Evolutionary conservation across 2,329 filamentous ascomycete genomes (phyloP), one percentile per base, ranked within the genome.

Genomic region (Corinectria fuckeliana): DNA sequence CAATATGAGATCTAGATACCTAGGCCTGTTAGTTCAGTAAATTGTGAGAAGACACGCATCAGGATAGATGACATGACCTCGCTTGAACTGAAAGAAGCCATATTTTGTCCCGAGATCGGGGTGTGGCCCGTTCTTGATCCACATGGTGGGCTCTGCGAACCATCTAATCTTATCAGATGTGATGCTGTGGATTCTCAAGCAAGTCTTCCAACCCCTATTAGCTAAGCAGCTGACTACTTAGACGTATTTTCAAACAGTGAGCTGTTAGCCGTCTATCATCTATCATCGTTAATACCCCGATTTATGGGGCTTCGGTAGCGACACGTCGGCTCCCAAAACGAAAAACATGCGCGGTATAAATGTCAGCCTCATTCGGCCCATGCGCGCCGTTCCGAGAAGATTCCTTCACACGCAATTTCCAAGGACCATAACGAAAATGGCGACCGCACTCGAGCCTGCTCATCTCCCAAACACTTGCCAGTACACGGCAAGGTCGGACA

Each of bases 391-490:
- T 20, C 34, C 20, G n/a, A 28, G 20, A 25, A 16, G 10, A 4
- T 38, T 56, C 7, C 21, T 42, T 36, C 36, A 30, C 25, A 36
- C 39, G 10, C 47, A 5, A 16, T 30, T 8, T 18, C 13, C 21
- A 18, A 63, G 39, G 38, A 62, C 28, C 39, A 52, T 65, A 47
- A 56, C 57, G 9, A 52, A 60, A 9, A 48, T 62, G 39, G 41
- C 58, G n/a, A 30, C 54, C 20, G 55, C 60, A 2, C 57, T 66
- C 26, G 62, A 64, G 13, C 55, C 50, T 18, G 69, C 66, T 3
- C 63, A 66, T 32, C 56, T 69, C 13, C 71, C 67, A 3, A 72
- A 73, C 32, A 70, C 71, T 0, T 64, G 64, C 10, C 69, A 73
- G 41, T 73, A 65, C 57, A 58, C 60, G 25, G 64, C 67, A 6